Conservation (phyloP, 495 filamentous ascomycete genomes). For the Neurospora hispaniola region DNA sequence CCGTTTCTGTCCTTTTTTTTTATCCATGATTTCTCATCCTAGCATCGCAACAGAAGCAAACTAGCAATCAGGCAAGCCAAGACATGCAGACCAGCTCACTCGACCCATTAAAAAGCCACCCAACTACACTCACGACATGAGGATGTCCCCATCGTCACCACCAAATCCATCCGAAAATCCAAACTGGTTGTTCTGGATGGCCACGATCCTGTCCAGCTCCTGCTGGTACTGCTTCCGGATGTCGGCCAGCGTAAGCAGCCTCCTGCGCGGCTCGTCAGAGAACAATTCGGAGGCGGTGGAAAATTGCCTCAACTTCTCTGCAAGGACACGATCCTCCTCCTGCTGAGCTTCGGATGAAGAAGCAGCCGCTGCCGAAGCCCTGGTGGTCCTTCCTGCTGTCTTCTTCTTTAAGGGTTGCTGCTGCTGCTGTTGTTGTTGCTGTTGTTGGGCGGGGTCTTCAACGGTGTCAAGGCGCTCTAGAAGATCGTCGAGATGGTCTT, state of each 20-base stretch:
- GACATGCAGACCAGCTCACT: not conserved
- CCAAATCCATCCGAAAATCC: conserved; percentile 24
- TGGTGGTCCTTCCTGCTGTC: conserved; percentile 17
- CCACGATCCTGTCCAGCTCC: conserved; percentile 68
- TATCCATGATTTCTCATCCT: not conserved
- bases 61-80: not conserved
- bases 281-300: not conserved
- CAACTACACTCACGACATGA: not conserved
- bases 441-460: not conserved
- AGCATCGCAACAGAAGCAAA: not conserved
- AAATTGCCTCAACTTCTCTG: conserved; percentile 4
- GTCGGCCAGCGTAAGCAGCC: conserved; percentile 72
- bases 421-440: not conserved
- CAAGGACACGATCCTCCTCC: not conserved
- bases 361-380: conserved; percentile 9
- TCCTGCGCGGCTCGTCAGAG: conserved; percentile 28
- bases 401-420: conserved; percentile 9
- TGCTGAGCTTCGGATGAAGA: conserved; percentile 4
- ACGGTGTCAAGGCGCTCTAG: conserved; percentile 10
- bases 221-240: conserved; percentile 74
- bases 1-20: not conserved
- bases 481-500: conserved; percentile 18
- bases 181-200: conserved; percentile 49
- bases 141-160: not conserved
- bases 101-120: not conserved